Base-by-base conservation (phyloP, 2,329 filamentous ascomycete species). In the Pseudopithomyces chartarum region DNA sequence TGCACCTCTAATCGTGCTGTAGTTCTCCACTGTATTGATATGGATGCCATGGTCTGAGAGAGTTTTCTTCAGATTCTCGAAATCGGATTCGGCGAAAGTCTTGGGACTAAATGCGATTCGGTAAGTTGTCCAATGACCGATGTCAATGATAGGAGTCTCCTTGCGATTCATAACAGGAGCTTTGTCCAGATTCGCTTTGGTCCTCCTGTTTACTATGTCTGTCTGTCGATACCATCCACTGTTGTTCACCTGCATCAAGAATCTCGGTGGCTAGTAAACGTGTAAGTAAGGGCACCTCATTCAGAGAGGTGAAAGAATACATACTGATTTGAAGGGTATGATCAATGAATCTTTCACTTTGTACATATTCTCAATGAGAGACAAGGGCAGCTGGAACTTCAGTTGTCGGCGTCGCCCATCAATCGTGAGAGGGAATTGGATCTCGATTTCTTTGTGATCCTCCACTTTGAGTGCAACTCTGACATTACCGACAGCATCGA, bases 31-130 rank as follows among this genome's bases (percentile, higher is more conserved):
- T 17, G 76, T 56, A 32, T 80, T 68, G 15, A 88, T 76, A 0
- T 77, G 68, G 47, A 97, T 81, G 57, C 96, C 96, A 76, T 90
- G 90, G 60, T 96, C 90, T 11, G 80, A 78, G 0, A 97, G 79
- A 1, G 84, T 84, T 8, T 77, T 70, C 3, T 80, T 76, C 19
- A 90, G 77, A 0, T 75, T 62, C 1, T 71, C 60, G 64, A 83
- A 82, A 6, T 71, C 68, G 2, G 64, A 58, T 0, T 70, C 64
- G 2, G 67, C 59, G 1, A 72, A 61, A 6, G 69, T 73, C 64
- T 4, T 66, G 55, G 15, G 64, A 65, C 74, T 62, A 48, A 87
- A 83, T 0, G 73, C 76, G 11, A 89, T 73, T 5, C 78, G 75
- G 64, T 88, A 87, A 0, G 81, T 82, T 15, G 84, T 86, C 87